Base-by-base conservation (phyloP, 768 basidiomycete genomes). In the Leccinum broughii region DNA sequence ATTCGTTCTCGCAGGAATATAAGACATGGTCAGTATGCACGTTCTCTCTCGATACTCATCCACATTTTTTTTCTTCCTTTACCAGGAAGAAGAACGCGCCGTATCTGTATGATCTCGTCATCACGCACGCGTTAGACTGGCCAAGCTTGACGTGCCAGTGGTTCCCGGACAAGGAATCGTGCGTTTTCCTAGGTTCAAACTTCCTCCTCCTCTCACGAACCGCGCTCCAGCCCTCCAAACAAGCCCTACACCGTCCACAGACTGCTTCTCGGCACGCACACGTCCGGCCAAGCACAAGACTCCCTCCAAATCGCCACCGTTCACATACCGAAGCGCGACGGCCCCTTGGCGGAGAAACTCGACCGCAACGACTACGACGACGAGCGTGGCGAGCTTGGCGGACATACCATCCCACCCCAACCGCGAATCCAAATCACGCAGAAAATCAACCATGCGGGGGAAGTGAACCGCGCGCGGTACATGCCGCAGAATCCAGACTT, bases 401-500 rank as follows among this genome's bases (percentile, higher is more conserved):
- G 92, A 4, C 88, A 97, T 75, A 86, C 87, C 26, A 85, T 94
- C 39, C 88, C 90, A 3, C 84, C 89, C n/a, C 82, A 88, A 57
- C 90, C 95, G 2, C 86, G 93, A 26, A 88, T 98, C 62, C 89
- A 90, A 68, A 85, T 96, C 74, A 91, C 88, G 34, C 97, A 99
- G 73, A 87, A 85, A 65, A 98, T 99, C 78, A 95, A 95, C 73
- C 97, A 99, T 74, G 83, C 83, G 4, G 93, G 94, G 46, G 97
- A 99, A 73, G 93, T 98, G 70, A 99, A 99, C 76, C 81, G 95
- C 49, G 97, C 97, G 61, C 87, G 97, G 55, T 99, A 98, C 75
- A 98, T 98, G 95, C 97, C 97, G 6, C 96, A 98, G 76, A 99
- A 98, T 70, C 92, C 95, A 2, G 93, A 98, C 76, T 76, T 99